A percentile compares a stretch with the other conserved stretches of the same genome.
phyloP scores from a whole-genome alignment of 2,329 filamentous ascomycete genomes.

The Beauveria medogensis region DNA sequence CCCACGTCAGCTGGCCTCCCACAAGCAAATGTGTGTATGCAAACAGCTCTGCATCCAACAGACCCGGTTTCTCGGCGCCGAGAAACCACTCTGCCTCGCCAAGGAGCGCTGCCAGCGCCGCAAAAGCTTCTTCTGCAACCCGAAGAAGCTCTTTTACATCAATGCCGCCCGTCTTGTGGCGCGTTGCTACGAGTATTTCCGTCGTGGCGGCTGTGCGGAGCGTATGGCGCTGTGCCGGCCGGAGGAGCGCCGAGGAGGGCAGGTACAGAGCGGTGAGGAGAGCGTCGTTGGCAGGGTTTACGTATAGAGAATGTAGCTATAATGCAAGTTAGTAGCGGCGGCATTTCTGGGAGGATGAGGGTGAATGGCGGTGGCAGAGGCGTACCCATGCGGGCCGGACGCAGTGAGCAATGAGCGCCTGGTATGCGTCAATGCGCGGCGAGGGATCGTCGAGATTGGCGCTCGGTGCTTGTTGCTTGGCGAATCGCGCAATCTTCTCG shows the following conservation, averaged over 20 bases:
- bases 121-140: conserved; percentile 37
- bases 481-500: conserved; percentile 60
- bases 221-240: conserved; percentile 52
- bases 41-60: conserved; percentile 87
- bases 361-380: background rate
- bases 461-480: conserved; percentile 35
- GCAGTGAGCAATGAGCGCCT: conserved; percentile 64
- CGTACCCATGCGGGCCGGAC: conserved; percentile 83
- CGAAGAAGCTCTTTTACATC: conserved; percentile 30
- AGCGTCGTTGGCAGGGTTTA: conserved; percentile 58
- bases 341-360: background rate
- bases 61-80: conserved; percentile 44
- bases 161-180: conserved; percentile 25
- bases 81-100: conserved; percentile 41
- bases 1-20: conserved; percentile 55
- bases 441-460: conserved; percentile 38
- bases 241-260: conserved; percentile 55
- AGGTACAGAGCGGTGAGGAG: conserved; percentile 70
- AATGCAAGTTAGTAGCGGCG: background rate
- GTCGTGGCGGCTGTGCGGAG: conserved; percentile 65
- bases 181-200: conserved; percentile 60
- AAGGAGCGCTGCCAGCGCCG: conserved; percentile 37
- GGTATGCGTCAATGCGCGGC: conserved; percentile 63
- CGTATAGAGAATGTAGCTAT: conserved; percentile 73
- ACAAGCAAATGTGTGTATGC: conserved; percentile 80